Evolutionary conservation across 441 rosid species (phyloP).

Genomic region (Jatropha multifida): DNA sequence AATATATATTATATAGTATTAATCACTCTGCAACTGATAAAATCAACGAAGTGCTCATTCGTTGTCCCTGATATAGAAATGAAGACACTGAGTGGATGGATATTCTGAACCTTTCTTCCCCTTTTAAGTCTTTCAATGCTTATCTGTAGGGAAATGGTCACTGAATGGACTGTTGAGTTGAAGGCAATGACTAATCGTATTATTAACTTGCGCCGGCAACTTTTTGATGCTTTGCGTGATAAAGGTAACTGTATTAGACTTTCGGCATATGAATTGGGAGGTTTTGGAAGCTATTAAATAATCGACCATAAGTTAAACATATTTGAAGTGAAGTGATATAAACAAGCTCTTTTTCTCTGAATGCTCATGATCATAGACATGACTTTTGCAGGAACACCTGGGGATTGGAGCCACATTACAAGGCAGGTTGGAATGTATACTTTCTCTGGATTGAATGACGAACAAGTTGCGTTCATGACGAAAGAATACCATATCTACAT

Average conservation of each 20-base stretch:
- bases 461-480: constrained; percentile 65
- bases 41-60: background rate
- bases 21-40: background rate
- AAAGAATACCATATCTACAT: constrained; percentile 74
- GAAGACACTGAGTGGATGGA: background rate
- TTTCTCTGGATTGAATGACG: constrained; percentile 63
- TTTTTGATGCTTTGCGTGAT: constrained; percentile 51
- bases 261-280: background rate
- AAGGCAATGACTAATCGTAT: constrained; percentile 81
- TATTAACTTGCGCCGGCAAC: constrained; percentile 62
- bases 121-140: background rate
- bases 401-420: constrained; percentile 81
- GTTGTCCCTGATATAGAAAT: too few species aligned
- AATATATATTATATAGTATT: background rate
- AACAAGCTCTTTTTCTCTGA: background rate
- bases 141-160: constrained; percentile 45
- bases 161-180: constrained; percentile 76
- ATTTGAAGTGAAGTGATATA: too few species aligned
- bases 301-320: too few species aligned
- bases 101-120: background rate
- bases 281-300: background rate
- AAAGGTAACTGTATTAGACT: constrained; percentile 40
- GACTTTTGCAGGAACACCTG: constrained; percentile 61
- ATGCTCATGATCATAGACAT: background rate
- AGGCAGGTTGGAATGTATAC: constrained; percentile 83